phyloP scores from a whole-genome alignment of 2,329 filamentous ascomycete genomes.

The Coniochaeta ligniaria region DNA sequence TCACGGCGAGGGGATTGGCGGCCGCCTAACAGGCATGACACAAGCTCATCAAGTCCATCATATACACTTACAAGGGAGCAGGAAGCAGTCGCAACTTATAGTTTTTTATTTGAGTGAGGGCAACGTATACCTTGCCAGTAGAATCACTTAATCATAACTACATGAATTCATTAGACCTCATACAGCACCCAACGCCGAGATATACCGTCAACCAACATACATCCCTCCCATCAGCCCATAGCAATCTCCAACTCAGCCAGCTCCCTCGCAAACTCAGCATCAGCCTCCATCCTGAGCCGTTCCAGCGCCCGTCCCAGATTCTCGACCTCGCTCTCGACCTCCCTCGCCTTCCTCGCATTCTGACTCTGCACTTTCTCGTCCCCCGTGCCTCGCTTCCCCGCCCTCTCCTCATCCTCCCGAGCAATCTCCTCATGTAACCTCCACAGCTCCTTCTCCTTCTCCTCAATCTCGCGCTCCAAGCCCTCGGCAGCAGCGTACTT shows the following conservation, averaged over 20 bases:
- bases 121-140: too few species aligned
- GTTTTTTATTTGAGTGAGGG: not conserved
- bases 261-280: conserved; percentile 38
- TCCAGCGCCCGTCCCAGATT: conserved; percentile 29
- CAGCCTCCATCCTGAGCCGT: conserved; percentile 32
- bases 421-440: conserved; percentile 16
- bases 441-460: conserved; percentile 19
- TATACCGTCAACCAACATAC: not conserved
- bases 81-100: too few species aligned
- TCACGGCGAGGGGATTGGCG: too few species aligned
- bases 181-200: too few species aligned
- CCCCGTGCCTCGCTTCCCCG: not conserved
- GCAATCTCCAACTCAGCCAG: conserved; percentile 23
- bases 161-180: too few species aligned
- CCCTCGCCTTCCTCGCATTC: conserved; percentile 12
- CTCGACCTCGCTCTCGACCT: conserved; percentile 29
- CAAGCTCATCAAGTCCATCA: too few species aligned
- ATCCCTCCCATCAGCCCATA: not conserved
- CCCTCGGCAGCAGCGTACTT: conserved; percentile 28
- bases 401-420: conserved; percentile 8
- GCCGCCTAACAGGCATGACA: too few species aligned
- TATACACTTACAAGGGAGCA: too few species aligned
- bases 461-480: conserved; percentile 24
- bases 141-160: too few species aligned
- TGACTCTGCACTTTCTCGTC: conserved; percentile 9